These are phyloP conservation scores for Dimargaris cristalligena DNA, from an alignment of 192 early-diverging fungal species.

Conservation along the genomic window DNA sequence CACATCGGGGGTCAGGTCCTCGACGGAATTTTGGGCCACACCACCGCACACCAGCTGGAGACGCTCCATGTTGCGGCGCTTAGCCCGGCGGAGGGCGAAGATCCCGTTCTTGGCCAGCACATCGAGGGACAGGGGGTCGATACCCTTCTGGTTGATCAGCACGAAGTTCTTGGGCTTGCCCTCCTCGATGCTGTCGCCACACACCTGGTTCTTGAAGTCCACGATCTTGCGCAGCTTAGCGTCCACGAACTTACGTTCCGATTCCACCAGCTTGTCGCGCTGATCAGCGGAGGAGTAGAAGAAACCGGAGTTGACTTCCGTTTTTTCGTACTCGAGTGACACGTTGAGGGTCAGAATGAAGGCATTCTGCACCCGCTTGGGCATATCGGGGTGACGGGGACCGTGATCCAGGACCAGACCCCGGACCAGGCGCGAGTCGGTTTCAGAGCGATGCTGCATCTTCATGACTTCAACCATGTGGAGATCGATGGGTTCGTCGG, in stretches of 20 bases:
- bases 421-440: constrained; percentile 83
- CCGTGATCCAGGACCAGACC: constrained; percentile 98
- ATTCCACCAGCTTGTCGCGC: constrained; percentile 95
- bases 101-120: constrained; percentile 91
- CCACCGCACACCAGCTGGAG: constrained; percentile 92
- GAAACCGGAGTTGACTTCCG: constrained; percentile 97
- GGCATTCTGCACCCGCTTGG: constrained; percentile 78
- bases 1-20: constrained; percentile 70
- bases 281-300: constrained; percentile 97
- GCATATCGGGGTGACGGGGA: constrained; percentile 98
- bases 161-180: constrained; percentile 80
- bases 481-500: constrained; percentile 82
- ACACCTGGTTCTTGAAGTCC: constrained; percentile 92
- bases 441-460: constrained; percentile 97
- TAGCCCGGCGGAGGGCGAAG: constrained; percentile 86
- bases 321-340: constrained; percentile 98
- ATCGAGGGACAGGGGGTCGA: constrained; percentile 94
- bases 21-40: constrained; percentile 91
- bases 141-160: constrained; percentile 98
- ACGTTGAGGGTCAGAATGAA: constrained; percentile 92
- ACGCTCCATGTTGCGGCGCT: constrained; percentile 99
- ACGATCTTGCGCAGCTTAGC: constrained; percentile 85
- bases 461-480: constrained; percentile 99
- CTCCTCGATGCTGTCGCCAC: constrained; percentile 32
- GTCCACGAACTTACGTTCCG: constrained; percentile 91